Evolutionary conservation across 306 rosid species (phyloP), one percentile per base, ranked within the genome.

Genomic region (Trifolium repens): DNA sequence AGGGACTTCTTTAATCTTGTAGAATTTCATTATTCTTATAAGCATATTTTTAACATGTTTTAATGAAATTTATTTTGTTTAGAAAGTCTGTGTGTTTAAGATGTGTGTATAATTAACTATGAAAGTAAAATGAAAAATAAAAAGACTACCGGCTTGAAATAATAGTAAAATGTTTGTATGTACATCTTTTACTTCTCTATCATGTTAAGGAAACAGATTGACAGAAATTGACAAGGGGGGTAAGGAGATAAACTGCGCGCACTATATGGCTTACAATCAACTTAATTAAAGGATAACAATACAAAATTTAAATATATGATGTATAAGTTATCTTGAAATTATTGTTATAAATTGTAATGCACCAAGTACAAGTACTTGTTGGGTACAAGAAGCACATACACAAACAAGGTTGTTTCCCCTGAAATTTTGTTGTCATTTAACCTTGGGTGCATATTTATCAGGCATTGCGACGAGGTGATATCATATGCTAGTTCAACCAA

Each of bases 31-130:
- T 39, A 50, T 37, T 63, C 64, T 39, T 63, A 9, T 40, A 24
- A 49, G 72, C 44, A 62, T 67, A 24, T 32, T 67, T 73, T 71
- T 63, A 59, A 7, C 37, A 22, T 67, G 35, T 43, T 67, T 66
- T 61, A 14, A 15, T 9, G 5, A 59, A 61, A 61, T 39, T 60
- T 27, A 27, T 30, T 60, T 60, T 60, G 66, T 12, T 60, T 5
- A 30, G 7, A 60, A 24, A 59, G 37, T 5, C 6, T 12, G 39
- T 26, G 13, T 39, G 24, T 4, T 34, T 60, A 13, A 60, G 43
- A 9, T 17, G 9, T 27, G 67, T 60, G 9, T 14, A 17, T 34
- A 37, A 8, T 17, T 50, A 50, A 17, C 59, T 17, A 53, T 8
- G 27, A 17, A 59, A 59, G 40, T 26, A 11, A 59, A 13, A 5